Base-by-base conservation (phyloP, 768 basidiomycete genomes). In the Termitomyces sp. region DNA sequence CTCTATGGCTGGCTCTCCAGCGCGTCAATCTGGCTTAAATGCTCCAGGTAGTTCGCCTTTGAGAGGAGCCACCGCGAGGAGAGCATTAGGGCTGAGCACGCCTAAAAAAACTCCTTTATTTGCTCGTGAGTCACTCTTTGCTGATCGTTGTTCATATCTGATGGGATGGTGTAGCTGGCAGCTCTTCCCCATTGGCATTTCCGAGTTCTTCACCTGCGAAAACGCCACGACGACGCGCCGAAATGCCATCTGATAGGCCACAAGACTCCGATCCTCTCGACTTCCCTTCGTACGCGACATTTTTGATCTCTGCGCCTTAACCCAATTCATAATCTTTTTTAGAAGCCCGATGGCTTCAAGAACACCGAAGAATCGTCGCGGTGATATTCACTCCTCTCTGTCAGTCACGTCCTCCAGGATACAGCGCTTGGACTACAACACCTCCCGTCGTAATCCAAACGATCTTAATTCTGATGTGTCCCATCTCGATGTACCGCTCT, bases 311-410 rank as follows among this genome's bases (percentile, higher is more conserved):
- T 44, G 16, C 20, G 44, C 18, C 56, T 1, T 55, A 1, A 29
- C 29, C 5, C 20, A 9, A 31, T 25, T 32, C 39, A 32, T 18
- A 48, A 29, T 15, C 29, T 18, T 46, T 35, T 16, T 35, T 60
- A 85, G 84, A 69, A 84, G 79, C 60, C 85, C 84, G 15, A 66
- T 72, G 5, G 64, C 66, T 29, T 69, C 68, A 62, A 76, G 78
- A 7, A 89, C 90, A 0, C 90, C 84, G 13, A 83, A 79, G 64
- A 88, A 88, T 61, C 79, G 85, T 32, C 83, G 94, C 33, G 94
- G 94, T 3, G 94, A 97, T 63, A 95, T 97, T 36, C 93, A 95
- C 66, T 94, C 94, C 6, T 88, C 91, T 12, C 69, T 86, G 44
- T 72, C 81, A 54, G 57, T 89, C 65, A 78, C 85, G 46, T 77